Base-by-base conservation (phyloP, 2,329 filamentous ascomycete species). In the Fusarium sacchari region DNA sequence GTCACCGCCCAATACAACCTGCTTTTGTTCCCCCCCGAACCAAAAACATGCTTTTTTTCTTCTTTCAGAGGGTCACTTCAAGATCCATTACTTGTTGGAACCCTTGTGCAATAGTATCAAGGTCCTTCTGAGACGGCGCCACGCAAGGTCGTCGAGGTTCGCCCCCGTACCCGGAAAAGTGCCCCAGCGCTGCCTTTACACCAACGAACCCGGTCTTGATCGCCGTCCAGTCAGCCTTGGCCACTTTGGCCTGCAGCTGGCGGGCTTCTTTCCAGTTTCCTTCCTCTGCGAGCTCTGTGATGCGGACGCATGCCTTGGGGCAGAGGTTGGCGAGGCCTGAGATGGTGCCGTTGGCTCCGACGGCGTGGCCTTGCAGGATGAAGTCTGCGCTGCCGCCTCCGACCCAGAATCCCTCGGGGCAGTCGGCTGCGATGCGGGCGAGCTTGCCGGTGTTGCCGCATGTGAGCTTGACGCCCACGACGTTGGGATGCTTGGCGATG, bases 371-470 rank as follows among this genome's bases (percentile, higher is more conserved):
- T 56, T 82, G 83, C 22, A 85, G 78, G 64, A 84, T 83, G 57
- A 84, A 84, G 72, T 85, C 83, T 10, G 83, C 82, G 66, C 83
- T 84, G 58, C 82, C 82, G 26, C 80, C 82, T 43, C 78, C 78
- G 3, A 82, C 79, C 52, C 84, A 84, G 62, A 78, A 78, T 17
- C 77, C 76, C 37, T 75, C 73, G 3, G 78, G 79, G 49, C 77
- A 79, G 36, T 81, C 86, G 63, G 88, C 80, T 67, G 79, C 88
- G 76, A 85, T 84, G 80, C 81, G 81, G 28, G 84, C 83, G 46
- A 91, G 84, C 79, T 92, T 92, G 44, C 90, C 90, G 46, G 89
- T 91, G 80, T 92, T 92, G 20, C 89, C 90, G 73, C 89, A 91
- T 14, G 90, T 91, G 57, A 92, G 83, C 81, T 92, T 92, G 77